Evolutionary conservation across 2,329 filamentous ascomycete genomes (phyloP).

Genomic region (Colletotrichum viniferum): DNA sequence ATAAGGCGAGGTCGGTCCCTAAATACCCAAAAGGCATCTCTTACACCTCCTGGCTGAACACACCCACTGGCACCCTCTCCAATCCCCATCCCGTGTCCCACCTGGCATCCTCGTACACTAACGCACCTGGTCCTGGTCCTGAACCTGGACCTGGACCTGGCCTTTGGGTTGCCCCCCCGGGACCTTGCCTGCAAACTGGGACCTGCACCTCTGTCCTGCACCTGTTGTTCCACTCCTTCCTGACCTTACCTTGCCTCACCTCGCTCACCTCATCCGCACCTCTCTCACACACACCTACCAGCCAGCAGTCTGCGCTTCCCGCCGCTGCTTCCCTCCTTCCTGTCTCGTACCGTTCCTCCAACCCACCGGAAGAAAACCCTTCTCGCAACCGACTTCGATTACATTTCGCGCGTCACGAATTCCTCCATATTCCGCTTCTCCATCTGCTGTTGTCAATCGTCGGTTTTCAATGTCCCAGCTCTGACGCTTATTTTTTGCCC

Average conservation of each 20-base stretch:
- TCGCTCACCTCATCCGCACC: background rate
- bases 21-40: background rate
- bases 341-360: background rate
- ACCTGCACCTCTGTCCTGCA: background rate
- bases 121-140: background rate
- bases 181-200: background rate
- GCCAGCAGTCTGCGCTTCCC: background rate
- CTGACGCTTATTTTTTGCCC: slow-evolving; percentile 10
- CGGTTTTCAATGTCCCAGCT: slow-evolving; percentile 11
- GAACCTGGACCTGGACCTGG: background rate
- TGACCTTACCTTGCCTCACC: background rate
- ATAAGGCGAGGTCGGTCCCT: background rate
- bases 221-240: background rate
- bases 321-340: background rate
- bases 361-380: background rate
- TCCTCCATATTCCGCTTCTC: background rate
- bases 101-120: background rate
- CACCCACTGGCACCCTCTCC: background rate
- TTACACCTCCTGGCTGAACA: background rate
- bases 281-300: background rate
- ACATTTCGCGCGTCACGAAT: background rate
- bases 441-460: background rate
- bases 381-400: background rate
- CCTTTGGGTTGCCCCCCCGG: background rate
- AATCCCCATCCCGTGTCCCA: background rate